These are phyloP conservation scores for Mycena crocata DNA, from an alignment of 768 basidiomycete species.

Conservation along the genomic window DNA sequence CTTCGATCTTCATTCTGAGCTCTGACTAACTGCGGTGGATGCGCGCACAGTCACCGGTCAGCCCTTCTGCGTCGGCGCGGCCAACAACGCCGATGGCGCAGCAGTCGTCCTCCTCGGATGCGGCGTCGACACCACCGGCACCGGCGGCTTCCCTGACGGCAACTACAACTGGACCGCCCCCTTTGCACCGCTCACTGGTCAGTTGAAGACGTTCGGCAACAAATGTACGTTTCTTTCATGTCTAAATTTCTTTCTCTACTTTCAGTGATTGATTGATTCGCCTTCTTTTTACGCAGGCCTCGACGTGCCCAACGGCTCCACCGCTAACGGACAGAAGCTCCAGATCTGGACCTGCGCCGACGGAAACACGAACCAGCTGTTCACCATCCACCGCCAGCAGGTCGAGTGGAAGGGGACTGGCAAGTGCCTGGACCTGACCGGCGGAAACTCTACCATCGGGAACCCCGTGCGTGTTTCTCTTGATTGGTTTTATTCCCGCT, in stretches of 20 bases:
- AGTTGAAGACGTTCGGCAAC: slow-evolving; percentile 33
- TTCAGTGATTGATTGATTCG: no score
- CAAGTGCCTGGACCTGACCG: slow-evolving; percentile 24
- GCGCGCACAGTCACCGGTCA: background rate
- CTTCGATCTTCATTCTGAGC: background rate
- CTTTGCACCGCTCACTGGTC: slow-evolving; percentile 12
- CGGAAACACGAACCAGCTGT: slow-evolving; percentile 37
- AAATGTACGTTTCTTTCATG: no score
- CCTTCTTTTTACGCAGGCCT: no score
- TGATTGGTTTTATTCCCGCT: no score
- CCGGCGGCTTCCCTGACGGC: slow-evolving; percentile 8
- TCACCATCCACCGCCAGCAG: slow-evolving; percentile 20
- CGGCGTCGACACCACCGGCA: background rate
- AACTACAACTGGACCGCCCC: slow-evolving; percentile 21
- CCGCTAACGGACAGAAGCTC: slow-evolving; percentile 33
- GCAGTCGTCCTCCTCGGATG: slow-evolving; percentile 10
- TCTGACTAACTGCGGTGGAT: background rate
- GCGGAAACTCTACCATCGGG: slow-evolving; percentile 8
- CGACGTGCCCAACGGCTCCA: slow-evolving; percentile 34
- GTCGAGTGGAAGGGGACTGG: slow-evolving; percentile 13
- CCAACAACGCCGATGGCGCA: slow-evolving; percentile 10
- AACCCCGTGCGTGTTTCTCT: background rate
- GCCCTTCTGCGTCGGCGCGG: slow-evolving; percentile 21
- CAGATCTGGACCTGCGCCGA: slow-evolving; percentile 39
- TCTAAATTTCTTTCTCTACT: no score